phyloP scores from a whole-genome alignment of 139 green algal genomes.

The Tetradesmus lagerheimii region DNA sequence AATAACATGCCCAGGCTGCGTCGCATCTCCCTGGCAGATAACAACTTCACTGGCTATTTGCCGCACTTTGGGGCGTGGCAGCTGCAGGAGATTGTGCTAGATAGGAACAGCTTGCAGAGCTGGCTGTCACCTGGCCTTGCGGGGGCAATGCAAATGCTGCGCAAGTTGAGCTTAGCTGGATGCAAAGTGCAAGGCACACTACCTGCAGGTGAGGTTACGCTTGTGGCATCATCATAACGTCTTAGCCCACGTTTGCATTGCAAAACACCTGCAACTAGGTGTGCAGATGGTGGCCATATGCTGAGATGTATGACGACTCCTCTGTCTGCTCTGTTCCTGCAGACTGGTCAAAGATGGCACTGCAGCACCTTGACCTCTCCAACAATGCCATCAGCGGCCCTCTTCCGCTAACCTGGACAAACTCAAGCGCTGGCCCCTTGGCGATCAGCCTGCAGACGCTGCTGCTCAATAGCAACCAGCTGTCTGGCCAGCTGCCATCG shows the following conservation, averaged over 20 bases:
- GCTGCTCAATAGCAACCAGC: slow-evolving; percentile 1
- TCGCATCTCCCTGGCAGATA: neutral
- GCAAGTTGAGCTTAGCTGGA: neutral
- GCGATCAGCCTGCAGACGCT: neutral
- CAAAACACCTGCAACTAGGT: too few species aligned
- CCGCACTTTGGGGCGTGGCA: neutral
- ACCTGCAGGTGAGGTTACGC: neutral
- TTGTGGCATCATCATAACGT: too few species aligned
- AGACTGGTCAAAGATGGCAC: neutral
- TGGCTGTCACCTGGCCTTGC: neutral
- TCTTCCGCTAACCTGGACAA: slow-evolving; percentile 21
- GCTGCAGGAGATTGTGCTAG: neutral
- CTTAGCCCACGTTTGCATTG: too few species aligned
- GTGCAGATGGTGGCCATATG: too few species aligned
- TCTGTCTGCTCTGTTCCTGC: neutral
- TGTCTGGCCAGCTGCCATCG: neutral
- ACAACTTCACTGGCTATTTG: neutral
- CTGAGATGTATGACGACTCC: too few species aligned
- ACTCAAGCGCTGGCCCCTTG: neutral
- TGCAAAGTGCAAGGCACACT: neutral
- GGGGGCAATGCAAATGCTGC: neutral
- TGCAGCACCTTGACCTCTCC: slow-evolving; percentile 30
- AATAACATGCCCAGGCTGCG: neutral
- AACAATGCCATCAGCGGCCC: slow-evolving; percentile 46
- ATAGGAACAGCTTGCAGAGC: neutral